Evolutionary conservation across 495 filamentous ascomycete genomes (phyloP), one percentile per base, ranked within the genome.

Genomic region (Pyrenopolyporus hunteri): DNA sequence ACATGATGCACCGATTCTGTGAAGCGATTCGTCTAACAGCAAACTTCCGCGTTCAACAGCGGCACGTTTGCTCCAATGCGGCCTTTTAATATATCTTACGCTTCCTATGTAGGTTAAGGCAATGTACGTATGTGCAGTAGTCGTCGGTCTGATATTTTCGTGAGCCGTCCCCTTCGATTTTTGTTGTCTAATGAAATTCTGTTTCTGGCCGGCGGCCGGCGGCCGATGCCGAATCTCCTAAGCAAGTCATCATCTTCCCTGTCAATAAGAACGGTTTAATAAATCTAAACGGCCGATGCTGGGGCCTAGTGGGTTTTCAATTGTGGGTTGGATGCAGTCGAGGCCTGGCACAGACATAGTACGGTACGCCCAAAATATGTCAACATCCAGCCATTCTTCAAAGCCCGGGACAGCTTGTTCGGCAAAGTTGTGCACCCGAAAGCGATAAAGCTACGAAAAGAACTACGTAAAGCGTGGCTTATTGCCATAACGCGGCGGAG

Each of bases 231-330:
- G 55, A 65, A 49, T 65, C 62, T 55, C 37, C 50, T 56, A 45
- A 22, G 62, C 62, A 65, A 60, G 56, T 65, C 62, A 65, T 65
- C 62, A 42, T 65, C 49, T 65, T 59, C 62, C 56, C 50, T 59
- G 55, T 49, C 53, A 35, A 37, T 59, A 49, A 25, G 1, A 49
- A 4, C 33, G 35, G 48, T 31, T 47, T 22, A 23, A 36, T 55
- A 58, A 28, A 33, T 16, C 46, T 54, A 50, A 63, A 50, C 44
- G 37, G 46, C 50, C 51, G 37, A 20, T 37, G 59, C 51, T 63
- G 47, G 45, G 51, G 14, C 51, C 59, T 32, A 26, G 49, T 61
- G 45, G 50, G 51, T 19, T 57, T 39, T 53, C 37, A 50, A 57
- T 13, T 59, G 57, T 52, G 45, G 56, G 45, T 45, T 45, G 56